Conservation (phyloP, 306 rosid species). For the Nissolia schottii region DNA sequence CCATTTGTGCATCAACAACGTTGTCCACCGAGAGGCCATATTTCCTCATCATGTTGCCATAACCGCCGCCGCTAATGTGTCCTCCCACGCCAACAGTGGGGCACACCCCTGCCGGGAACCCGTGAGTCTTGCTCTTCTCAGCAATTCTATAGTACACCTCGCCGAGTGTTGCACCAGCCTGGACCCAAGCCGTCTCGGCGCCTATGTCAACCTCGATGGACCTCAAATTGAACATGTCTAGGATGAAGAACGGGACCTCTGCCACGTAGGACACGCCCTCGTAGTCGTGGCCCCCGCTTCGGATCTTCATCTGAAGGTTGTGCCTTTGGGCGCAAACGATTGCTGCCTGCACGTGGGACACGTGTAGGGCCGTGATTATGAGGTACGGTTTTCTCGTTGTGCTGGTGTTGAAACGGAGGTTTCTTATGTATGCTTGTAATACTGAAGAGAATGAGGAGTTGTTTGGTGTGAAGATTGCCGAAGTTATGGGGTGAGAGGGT, state of each 20-base stretch:
- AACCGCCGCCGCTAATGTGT: slow-evolving; percentile 74
- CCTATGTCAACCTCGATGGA: slow-evolving; percentile 37
- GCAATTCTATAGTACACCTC: slow-evolving; percentile 55
- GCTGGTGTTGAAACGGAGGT: slow-evolving; percentile 59
- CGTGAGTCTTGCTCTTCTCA: slow-evolving; percentile 50
- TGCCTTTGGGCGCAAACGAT: slow-evolving; percentile 44
- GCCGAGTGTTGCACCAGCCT: slow-evolving; percentile 63
- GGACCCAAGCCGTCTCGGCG: slow-evolving; percentile 55
- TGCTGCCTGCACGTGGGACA: slow-evolving; percentile 50
- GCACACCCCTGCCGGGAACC: slow-evolving; percentile 75
- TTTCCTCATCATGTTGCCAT: slow-evolving; percentile 72
- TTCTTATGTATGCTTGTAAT: slow-evolving; percentile 45
- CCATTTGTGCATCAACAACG: slow-evolving; percentile 49
- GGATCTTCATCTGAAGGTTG: slow-evolving; percentile 53
- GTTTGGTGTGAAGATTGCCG: slow-evolving; percentile 46
- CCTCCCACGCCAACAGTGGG: slow-evolving; percentile 80
- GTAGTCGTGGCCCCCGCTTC: slow-evolving; percentile 74
- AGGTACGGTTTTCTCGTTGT: slow-evolving; percentile 48
- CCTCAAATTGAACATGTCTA: slow-evolving; percentile 64
- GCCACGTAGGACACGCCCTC: slow-evolving; percentile 59
- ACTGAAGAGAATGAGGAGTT: slow-evolving; percentile 45
- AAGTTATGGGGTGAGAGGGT: slow-evolving; percentile 45
- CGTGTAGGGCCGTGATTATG: slow-evolving; percentile 56
- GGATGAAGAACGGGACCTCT: slow-evolving; percentile 51
- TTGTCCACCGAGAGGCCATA: slow-evolving; percentile 58